phyloP scores from a whole-genome alignment of 169 alveolate species.

The Plasmodium knowlesi region DNA sequence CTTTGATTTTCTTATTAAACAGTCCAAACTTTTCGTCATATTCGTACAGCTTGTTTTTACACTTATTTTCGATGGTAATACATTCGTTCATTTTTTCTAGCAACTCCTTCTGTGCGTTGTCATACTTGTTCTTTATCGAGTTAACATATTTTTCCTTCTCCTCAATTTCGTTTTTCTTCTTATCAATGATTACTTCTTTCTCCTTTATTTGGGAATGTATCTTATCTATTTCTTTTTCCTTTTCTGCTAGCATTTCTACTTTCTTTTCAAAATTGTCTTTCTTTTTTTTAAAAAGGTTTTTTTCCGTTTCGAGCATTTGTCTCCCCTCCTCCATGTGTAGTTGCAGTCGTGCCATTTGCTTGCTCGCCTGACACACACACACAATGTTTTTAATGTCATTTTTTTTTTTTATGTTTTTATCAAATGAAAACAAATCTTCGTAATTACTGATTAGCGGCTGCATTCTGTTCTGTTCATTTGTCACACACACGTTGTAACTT shows the following conservation, averaged over 20 bases:
- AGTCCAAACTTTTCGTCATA: constrained; percentile 70
- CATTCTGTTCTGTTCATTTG: constrained; percentile 35
- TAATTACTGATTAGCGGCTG: constrained; percentile 18
- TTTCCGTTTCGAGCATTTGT: constrained; percentile 73
- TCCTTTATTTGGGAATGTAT: constrained; percentile 68
- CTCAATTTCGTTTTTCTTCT: constrained; percentile 44
- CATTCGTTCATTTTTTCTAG: constrained; percentile 73
- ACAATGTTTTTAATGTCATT: constrained; percentile 65
- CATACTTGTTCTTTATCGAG: constrained; percentile 59
- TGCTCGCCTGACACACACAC: constrained; percentile 73
- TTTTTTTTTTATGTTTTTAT: constrained; percentile 37
- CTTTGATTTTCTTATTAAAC: constrained; percentile 62
- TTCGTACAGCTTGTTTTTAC: constrained; percentile 67
- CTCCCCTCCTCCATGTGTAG: constrained; percentile 69
- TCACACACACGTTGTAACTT: constrained; percentile 2
- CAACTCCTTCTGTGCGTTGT: constrained; percentile 63
- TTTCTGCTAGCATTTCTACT: constrained; percentile 61
- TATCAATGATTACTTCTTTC: constrained; percentile 38
- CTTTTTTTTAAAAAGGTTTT: constrained; percentile 54
- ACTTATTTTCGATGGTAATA: constrained; percentile 64
- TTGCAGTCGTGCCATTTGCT: constrained; percentile 73
- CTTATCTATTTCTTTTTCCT: constrained; percentile 69
- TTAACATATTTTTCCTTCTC: constrained; percentile 67
- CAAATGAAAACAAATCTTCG: constrained; percentile 49
- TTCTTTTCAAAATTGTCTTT: constrained; percentile 73